Base-by-base conservation (phyloP, 345 rosid species). In the Brassica juncea region DNA sequence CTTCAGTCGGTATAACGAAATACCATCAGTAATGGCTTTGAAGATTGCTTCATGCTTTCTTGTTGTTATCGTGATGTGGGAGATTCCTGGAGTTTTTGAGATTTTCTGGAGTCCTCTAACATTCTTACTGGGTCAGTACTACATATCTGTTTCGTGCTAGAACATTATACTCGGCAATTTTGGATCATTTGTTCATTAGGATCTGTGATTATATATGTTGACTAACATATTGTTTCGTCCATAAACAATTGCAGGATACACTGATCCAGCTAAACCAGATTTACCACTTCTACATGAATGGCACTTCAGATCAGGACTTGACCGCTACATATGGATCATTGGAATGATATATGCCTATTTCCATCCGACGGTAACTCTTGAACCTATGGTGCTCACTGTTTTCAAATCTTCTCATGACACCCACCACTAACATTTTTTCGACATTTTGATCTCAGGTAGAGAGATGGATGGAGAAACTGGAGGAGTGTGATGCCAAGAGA, bases 301-400 rank as follows among this genome's bases (percentile, higher is more conserved):
- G 98, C 97, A 93, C 79, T 95, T 95, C 85, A 91, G 99, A 90
- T 93, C 98, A 14, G 98, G 99, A 84, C 97, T 95, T 62, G 98
- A 95, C 80, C 98, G 98, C 86, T 95, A 95, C 77, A 90, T 95
- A 82, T 95, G 99, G 98, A 93, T 95, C 65, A 44, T 93, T 54
- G 98, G 99, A 78, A 95, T 95, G 98, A 89, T 93, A 71, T 93
- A 91, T 88, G 99, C 99, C 47, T 93, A 95, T 86, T 93, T 75
- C 83, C 99, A 95, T 73, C 98, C 99, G 58, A 91, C 85, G 75
- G 99, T 93, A 92, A 89, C 68, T 83, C 52, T 66, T 49, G 49
- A 68, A 72, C 61, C 27, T 16, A 37, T 71, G 74, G 21, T 49
- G 74, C 66, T 68, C 19, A 2, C 28, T 47, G 54, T 58, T 39